Evolutionary conservation across 176 grass and related monocot species (phyloP), one percentile per base, ranked within the genome.

Genomic region (Dendrocalamus sinicus): DNA sequence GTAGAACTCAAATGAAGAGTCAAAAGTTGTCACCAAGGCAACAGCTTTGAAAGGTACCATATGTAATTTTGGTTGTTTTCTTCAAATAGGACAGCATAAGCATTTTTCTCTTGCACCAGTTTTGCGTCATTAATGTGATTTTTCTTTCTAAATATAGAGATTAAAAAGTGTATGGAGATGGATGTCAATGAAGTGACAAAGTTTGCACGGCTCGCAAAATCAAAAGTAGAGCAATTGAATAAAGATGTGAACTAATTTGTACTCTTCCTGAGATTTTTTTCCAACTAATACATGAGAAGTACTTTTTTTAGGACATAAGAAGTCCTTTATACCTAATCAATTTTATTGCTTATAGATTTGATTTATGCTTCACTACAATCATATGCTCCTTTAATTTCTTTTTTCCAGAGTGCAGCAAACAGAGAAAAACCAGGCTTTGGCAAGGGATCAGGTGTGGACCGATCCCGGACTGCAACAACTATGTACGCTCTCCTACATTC

Each of bases 1-100:
- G 67, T 80, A 98, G 95, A 91, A 75, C 77, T 90, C 89, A 54
- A 98, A 98, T 81, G 93, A 92, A 50, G 93, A 95, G 79, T 98
- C 95, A 14, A 98, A 98, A 84, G 77, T 90, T 75, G 77, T 95
- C 67, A 89, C 93, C 6, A 93, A 89, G 72, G 93, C 91, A 61
- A 54, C 89, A 81, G 88, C 80, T 22, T 92, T 95, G 95, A 98
- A 93, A 93, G 95, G 95, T 98, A 92, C 15, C 26, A 62, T 75
- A 30, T 32, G 2, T 0, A n/a, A 63, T 44, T 45, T 75, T 3
- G 5, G 14, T 89, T 81, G 5, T 82, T 64, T 72, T 47, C 58
- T 86, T 43, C 58, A 72, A 22, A 41, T 13, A 77, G 70, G 22
- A 15, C 24, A 47, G 0, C 72, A 43, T 60, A 64, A 23, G 7